Conservation (phyloP, 2,329 filamentous ascomycete genomes). For the Fusarium temperatum region DNA sequence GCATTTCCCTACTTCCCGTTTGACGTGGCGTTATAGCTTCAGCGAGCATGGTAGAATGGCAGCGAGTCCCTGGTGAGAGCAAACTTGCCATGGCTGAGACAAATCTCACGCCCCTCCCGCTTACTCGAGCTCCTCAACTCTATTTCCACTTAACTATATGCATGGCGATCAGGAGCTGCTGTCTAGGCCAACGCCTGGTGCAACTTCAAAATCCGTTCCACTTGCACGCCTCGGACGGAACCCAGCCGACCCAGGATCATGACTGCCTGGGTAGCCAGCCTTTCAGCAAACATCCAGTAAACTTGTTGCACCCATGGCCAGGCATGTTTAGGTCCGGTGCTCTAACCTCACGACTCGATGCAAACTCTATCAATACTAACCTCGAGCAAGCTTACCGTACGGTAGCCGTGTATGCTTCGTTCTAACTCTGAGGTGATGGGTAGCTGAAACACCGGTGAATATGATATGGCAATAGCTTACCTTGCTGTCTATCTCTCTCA, state of each 20-base stretch:
- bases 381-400: not conserved
- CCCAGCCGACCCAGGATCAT: not conserved
- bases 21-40: not conserved
- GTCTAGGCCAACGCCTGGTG: not conserved
- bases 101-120: constrained; percentile 9
- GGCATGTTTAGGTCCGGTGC: not conserved
- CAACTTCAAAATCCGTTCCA: not conserved
- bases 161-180: constrained; percentile 2
- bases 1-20: not conserved
- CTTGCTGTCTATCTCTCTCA: not conserved
- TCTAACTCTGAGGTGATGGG: not conserved
- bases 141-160: not conserved
- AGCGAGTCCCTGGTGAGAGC: not conserved
- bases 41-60: not conserved
- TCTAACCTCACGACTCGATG: not conserved
- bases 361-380: not conserved
- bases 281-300: not conserved
- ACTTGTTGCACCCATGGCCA: not conserved
- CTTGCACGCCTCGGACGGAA: not conserved
- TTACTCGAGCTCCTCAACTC: constrained; percentile 8
- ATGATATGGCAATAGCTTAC: not conserved
- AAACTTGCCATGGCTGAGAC: not conserved
- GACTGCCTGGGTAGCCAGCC: not conserved
- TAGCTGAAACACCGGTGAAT: not conserved
- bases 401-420: not conserved